Conservation (phyloP, 768 basidiomycete genomes). For the Tulasnella sp. region DNA sequence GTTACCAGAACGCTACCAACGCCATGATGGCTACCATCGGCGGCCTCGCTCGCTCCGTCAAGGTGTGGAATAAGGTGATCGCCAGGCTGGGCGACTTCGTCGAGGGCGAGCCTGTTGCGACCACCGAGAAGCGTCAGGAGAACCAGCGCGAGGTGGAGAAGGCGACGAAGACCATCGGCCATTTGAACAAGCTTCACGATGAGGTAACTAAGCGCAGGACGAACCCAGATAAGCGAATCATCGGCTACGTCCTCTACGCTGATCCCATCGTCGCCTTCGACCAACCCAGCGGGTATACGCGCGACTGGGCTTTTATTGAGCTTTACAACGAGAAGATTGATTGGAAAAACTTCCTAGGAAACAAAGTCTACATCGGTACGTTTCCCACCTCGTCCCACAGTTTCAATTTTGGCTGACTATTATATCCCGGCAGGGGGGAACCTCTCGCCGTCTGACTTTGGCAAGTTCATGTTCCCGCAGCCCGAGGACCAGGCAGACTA, state of each 20-base stretch:
- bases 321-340: not conserved
- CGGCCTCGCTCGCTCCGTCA: slow-evolving; percentile 18
- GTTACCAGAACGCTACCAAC: slow-evolving; percentile 23
- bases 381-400: too few species aligned
- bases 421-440: too few species aligned
- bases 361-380: not conserved
- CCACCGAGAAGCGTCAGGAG: slow-evolving; percentile 23
- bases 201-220: not conserved
- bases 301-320: not conserved
- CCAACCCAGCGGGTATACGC: not conserved
- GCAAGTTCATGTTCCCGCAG: not conserved
- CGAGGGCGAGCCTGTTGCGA: slow-evolving; percentile 19
- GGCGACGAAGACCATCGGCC: slow-evolving; percentile 21
- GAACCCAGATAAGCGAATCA: not conserved
- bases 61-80: slow-evolving; percentile 20
- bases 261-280: not conserved
- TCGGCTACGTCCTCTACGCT: not conserved
- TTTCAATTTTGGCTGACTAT: too few species aligned
- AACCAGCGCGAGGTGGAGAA: slow-evolving; percentile 19
- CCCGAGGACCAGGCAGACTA: slow-evolving; percentile 19
- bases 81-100: slow-evolving; percentile 20
- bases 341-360: not conserved
- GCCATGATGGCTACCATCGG: slow-evolving; percentile 25
- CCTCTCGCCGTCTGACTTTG: too few species aligned
- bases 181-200: not conserved